A percentile compares a stretch with the other conserved stretches of the same genome.
Evolutionary conservation across 495 filamentous ascomycete species (phyloP).

Genomic region (Xylaria nigripes): DNA sequence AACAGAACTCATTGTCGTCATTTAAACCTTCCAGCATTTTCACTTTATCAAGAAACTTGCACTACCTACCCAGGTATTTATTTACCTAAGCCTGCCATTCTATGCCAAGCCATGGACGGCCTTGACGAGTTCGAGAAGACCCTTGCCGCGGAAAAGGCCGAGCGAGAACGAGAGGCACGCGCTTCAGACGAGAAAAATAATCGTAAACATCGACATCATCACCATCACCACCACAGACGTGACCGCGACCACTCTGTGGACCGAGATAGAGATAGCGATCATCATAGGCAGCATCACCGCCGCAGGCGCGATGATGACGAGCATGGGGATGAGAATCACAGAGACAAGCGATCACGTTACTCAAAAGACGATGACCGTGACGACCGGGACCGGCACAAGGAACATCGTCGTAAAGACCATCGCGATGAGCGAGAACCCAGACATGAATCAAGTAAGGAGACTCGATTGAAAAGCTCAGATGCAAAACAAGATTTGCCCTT

Average conservation of each 20-base stretch:
- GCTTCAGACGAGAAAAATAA: slow-evolving; percentile 32
- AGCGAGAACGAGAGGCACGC: slow-evolving; percentile 31
- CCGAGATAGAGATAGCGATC: slow-evolving; percentile 27
- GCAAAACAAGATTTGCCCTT: slow-evolving; percentile 40
- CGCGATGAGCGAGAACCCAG: slow-evolving; percentile 11
- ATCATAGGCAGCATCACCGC: slow-evolving; percentile 20
- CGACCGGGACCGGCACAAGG: slow-evolving; percentile 29
- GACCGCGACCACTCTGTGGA: slow-evolving; percentile 35
- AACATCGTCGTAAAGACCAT: slow-evolving; percentile 22
- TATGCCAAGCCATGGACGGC: slow-evolving; percentile 33
- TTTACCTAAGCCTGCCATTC: not conserved
- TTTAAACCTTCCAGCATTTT: not conserved
- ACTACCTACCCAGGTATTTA: not conserved
- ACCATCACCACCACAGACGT: slow-evolving; percentile 10
- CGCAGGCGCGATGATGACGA: slow-evolving; percentile 22
- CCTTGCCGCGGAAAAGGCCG: slow-evolving; percentile 43
- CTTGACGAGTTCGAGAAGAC: slow-evolving; percentile 49
- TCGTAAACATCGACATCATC: slow-evolving; percentile 40
- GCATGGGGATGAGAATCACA: slow-evolving; percentile 28
- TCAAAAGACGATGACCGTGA: slow-evolving; percentile 29
- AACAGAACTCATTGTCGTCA: not conserved
- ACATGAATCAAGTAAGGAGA: slow-evolving; percentile 18
- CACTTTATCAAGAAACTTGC: not conserved
- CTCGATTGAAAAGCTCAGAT: slow-evolving; percentile 34
- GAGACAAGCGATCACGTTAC: slow-evolving; percentile 36